A percentile compares a stretch with the other conserved stretches of the same genome.
phyloP scores from a whole-genome alignment of 805 yeast species.

The Ogataea trehalophila region DNA sequence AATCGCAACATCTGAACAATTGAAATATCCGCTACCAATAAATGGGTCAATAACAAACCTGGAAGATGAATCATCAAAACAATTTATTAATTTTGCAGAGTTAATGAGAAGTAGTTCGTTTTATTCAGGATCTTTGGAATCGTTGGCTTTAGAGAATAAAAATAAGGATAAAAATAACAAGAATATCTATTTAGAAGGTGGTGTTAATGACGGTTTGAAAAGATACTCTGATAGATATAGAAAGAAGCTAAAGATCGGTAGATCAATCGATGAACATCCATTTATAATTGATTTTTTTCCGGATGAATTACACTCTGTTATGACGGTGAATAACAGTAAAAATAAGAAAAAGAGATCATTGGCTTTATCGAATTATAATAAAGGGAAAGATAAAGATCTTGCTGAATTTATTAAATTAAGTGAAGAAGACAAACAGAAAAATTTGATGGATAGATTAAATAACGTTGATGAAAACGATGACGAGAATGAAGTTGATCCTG shows the following conservation, averaged over 20 bases:
- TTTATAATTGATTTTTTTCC: constrained; percentile 71
- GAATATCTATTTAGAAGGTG: constrained; percentile 34
- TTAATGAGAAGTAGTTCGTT: constrained; percentile 63
- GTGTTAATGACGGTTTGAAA: constrained; percentile 62
- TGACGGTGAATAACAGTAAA: constrained; percentile 48
- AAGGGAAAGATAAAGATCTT: constrained; percentile 35
- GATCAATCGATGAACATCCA: constrained; percentile 75
- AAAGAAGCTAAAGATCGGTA: constrained; percentile 63
- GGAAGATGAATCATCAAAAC: constrained; percentile 52
- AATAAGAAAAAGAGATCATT: constrained; percentile 46
- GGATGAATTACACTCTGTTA: constrained; percentile 63
- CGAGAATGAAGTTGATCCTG: constrained; percentile 38
- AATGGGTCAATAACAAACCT: constrained; percentile 49
- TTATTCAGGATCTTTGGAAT: constrained; percentile 48
- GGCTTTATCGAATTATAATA: constrained; percentile 35
- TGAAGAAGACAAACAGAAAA: constrained; percentile 27
- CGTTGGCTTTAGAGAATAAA: constrained; percentile 7
- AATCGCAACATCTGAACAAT: constrained; percentile 30
- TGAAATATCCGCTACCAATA: constrained; percentile 52
- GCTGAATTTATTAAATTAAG: constrained; percentile 23
- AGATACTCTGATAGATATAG: constrained; percentile 79
- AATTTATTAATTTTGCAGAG: constrained; percentile 48
- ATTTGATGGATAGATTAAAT: constrained; percentile 29
- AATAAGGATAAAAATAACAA: constrained; percentile 13
- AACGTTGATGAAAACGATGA: constrained; percentile 37